phyloP scores from a whole-genome alignment of 441 rosid species.

The Adansonia gregorii region DNA sequence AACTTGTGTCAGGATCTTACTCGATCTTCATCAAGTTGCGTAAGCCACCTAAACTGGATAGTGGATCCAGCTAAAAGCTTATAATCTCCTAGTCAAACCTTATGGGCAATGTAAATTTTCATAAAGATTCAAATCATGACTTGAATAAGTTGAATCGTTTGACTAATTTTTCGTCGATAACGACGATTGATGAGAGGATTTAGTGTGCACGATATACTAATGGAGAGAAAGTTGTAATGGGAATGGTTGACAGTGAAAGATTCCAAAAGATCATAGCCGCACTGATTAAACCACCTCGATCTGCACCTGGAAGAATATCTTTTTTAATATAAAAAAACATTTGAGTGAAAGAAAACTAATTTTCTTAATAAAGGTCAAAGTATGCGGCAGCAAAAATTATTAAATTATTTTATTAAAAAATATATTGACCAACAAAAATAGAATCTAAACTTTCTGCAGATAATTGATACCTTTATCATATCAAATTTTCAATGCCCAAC shows the following conservation, averaged over 20 bases:
- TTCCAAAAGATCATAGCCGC: not conserved
- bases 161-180: not conserved
- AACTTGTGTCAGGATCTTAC: not conserved
- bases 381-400: too few relatives aligned
- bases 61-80: not conserved
- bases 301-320: too few relatives aligned
- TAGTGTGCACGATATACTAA: not conserved
- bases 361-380: too few relatives aligned
- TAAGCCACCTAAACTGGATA: not conserved
- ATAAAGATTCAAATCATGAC: not conserved
- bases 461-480: too few relatives aligned
- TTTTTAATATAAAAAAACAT: too few relatives aligned
- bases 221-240: not conserved
- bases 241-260: not conserved
- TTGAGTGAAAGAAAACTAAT: too few relatives aligned
- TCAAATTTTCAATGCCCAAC: too few relatives aligned
- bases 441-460: too few relatives aligned
- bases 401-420: too few relatives aligned
- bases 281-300: too few relatives aligned
- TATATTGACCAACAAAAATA: too few relatives aligned
- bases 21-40: not conserved
- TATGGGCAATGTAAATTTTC: not conserved
- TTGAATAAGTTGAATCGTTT: not conserved
- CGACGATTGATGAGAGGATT: not conserved
- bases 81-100: not conserved